phyloP scores from a whole-genome alignment of 2,329 filamentous ascomycete species.

The Trichophyton benhamiae region DNA sequence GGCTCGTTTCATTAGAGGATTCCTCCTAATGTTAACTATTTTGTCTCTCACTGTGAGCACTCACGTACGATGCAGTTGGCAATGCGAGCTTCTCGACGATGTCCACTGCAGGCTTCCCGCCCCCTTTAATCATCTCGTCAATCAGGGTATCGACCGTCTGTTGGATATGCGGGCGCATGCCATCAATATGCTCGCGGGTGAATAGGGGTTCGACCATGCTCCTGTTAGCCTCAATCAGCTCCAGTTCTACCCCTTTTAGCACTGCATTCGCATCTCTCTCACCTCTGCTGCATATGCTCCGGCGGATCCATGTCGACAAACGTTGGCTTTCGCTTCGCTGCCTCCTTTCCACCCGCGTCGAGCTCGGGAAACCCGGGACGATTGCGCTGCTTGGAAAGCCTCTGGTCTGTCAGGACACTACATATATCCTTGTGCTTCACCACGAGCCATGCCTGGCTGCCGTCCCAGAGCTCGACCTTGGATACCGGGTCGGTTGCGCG shows the following conservation, averaged over 20 bases:
- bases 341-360: constrained; percentile 35
- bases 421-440: constrained; percentile 39
- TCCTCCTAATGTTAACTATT: too few relatives aligned
- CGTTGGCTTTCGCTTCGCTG: constrained; percentile 39
- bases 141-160: constrained; percentile 36
- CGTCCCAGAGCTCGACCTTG: constrained; percentile 37
- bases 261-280: background rate
- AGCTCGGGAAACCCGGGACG: constrained; percentile 39
- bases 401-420: constrained; percentile 33
- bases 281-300: constrained; percentile 37
- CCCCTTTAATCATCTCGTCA: constrained; percentile 29
- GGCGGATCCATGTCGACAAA: constrained; percentile 43
- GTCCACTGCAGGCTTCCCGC: constrained; percentile 31
- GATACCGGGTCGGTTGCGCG: constrained; percentile 36
- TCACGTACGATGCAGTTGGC: constrained; percentile 38
- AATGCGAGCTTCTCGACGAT: constrained; percentile 38
- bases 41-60: constrained; percentile 5
- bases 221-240: constrained; percentile 16
- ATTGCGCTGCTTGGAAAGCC: constrained; percentile 37
- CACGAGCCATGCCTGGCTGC: constrained; percentile 37
- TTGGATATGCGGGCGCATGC: constrained; percentile 36
- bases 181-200: constrained; percentile 27
- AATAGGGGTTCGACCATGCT: constrained; percentile 39
- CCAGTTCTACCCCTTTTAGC: background rate
- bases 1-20: too few relatives aligned